Evolutionary conservation across 1,139 yeast species (phyloP).

Genomic region (Wickerhamiella pararugosa): DNA sequence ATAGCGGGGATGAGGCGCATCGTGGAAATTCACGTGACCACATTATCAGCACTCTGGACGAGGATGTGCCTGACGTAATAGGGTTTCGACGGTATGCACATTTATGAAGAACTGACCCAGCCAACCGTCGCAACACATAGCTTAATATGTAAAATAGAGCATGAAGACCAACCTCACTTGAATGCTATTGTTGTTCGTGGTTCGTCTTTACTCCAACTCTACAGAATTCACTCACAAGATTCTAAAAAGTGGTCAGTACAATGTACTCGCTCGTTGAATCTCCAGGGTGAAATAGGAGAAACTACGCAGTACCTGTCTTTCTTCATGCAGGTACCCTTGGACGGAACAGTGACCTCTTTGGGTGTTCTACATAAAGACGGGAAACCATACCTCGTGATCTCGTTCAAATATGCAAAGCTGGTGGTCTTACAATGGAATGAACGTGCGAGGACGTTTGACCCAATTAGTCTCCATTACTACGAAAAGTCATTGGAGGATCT

Average conservation of each 20-base stretch:
- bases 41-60: no score
- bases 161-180: slow-evolving; percentile 26
- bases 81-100: slow-evolving; percentile 42
- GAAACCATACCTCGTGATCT: slow-evolving; percentile 34
- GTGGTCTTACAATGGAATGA: slow-evolving; percentile 65
- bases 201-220: slow-evolving; percentile 45
- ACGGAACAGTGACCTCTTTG: slow-evolving; percentile 54
- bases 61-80: no score
- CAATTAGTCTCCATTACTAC: slow-evolving; percentile 75
- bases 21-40: no score
- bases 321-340: slow-evolving; percentile 50
- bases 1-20: no score
- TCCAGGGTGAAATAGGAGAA: not conserved
- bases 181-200: slow-evolving; percentile 62
- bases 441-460: slow-evolving; percentile 36
- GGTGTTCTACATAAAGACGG: not conserved
- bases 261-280: no score
- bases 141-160: slow-evolving; percentile 46
- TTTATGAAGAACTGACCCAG: slow-evolving; percentile 63
- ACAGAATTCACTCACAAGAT: no score
- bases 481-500: slow-evolving; percentile 47
- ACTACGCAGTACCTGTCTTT: slow-evolving; percentile 32
- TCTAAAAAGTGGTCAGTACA: no score
- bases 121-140: slow-evolving; percentile 63
- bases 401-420: slow-evolving; percentile 64